A percentile compares a stretch with the other conserved stretches of the same genome.
Evolutionary conservation across 805 yeast species (phyloP).

Genomic region (Ogataea saltuana): DNA sequence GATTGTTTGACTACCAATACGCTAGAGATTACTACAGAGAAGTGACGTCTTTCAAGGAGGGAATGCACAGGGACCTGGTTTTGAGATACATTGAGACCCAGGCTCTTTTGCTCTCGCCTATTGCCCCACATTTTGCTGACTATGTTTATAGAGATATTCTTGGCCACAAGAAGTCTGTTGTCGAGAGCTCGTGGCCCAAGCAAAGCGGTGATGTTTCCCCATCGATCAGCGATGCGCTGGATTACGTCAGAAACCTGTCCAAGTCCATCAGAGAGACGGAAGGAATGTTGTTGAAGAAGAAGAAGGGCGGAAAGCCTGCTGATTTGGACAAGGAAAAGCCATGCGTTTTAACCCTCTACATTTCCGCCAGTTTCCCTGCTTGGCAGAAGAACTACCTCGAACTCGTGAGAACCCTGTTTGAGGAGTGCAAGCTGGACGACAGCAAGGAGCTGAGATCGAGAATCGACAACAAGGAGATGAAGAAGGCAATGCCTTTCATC

Average conservation of each 20-base stretch:
- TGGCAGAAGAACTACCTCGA: constrained; percentile 63
- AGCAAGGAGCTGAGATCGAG: constrained; percentile 61
- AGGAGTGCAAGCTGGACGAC: constrained; percentile 61
- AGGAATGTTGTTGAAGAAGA: constrained; percentile 78
- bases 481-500: constrained; percentile 97
- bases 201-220: constrained; percentile 65
- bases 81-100: constrained; percentile 83
- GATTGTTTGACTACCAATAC: constrained; percentile 91
- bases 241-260: constrained; percentile 74
- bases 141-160: constrained; percentile 83
- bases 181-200: constrained; percentile 76
- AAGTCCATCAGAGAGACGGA: constrained; percentile 93
- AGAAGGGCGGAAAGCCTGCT: constrained; percentile 78
- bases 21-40: constrained; percentile 97
- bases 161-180: constrained; percentile 64
- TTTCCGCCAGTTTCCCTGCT: constrained; percentile 77
- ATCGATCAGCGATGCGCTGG: constrained; percentile 64
- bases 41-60: constrained; percentile 49
- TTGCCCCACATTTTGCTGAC: constrained; percentile 96
- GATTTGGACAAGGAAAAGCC: constrained; percentile 78
- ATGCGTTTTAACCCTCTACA: constrained; percentile 66
- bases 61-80: constrained; percentile 83
- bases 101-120: constrained; percentile 80
- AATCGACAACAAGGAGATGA: constrained; percentile 82
- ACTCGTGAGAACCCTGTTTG: constrained; percentile 75